Evolutionary conservation across 225 moss, liverwort and hornwort genomes (phyloP).

Genomic region (Bryum argenteum): DNA sequence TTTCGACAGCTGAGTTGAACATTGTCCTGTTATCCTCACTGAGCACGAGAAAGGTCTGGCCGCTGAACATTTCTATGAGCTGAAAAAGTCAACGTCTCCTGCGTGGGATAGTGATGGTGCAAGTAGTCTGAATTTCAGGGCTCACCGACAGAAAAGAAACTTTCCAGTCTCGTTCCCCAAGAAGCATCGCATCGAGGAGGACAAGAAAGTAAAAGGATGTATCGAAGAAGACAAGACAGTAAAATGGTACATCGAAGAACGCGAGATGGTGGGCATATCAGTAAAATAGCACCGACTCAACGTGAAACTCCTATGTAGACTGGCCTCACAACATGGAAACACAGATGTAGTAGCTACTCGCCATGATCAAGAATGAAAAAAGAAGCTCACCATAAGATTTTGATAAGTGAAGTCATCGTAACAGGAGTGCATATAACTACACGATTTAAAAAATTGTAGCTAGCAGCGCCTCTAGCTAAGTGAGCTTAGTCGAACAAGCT

Average conservation of each 20-base stretch:
- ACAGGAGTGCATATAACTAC: constrained; percentile 30
- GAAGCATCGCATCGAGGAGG: not conserved
- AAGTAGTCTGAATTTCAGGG: not conserved
- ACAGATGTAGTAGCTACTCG: too few relatives aligned
- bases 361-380: constrained; percentile 24
- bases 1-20: too few relatives aligned
- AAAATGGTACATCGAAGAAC: not conserved
- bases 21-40: too few relatives aligned
- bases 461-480: constrained; percentile 2
- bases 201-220: too few relatives aligned
- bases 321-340: not conserved
- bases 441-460: not conserved
- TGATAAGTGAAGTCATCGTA: constrained; percentile 17
- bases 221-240: not conserved
- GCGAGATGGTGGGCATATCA: too few relatives aligned
- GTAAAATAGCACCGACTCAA: not conserved
- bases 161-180: not conserved
- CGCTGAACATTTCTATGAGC: too few relatives aligned
- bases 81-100: too few relatives aligned
- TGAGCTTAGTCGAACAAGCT: constrained; percentile 59
- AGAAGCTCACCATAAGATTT: not conserved
- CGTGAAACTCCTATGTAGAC: not conserved
- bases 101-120: too few relatives aligned
- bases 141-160: too few relatives aligned
- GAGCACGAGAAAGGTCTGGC: too few relatives aligned